A percentile compares a stretch with the other conserved stretches of the same genome.
These are phyloP conservation scores for Ascochyta koolunga DNA, from an alignment of 2,329 filamentous ascomycete species.

Conservation along the genomic window DNA sequence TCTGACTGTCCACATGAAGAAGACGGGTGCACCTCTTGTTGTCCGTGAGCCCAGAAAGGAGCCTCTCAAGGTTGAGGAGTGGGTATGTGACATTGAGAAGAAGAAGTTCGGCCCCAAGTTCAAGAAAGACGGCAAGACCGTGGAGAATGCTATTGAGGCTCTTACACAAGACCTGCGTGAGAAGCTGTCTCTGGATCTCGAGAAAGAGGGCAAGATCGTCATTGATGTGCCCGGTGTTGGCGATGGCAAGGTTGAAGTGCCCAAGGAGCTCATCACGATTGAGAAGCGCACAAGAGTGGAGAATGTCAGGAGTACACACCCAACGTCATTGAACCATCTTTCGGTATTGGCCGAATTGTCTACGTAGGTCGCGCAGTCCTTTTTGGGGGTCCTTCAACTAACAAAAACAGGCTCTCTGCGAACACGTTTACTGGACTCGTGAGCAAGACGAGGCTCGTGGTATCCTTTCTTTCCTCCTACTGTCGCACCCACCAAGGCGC, in stretches of 20 bases:
- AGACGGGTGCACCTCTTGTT: constrained; percentile 83
- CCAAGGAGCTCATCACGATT: constrained; percentile 79
- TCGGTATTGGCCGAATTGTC: constrained; percentile 93
- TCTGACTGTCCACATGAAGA: constrained; percentile 87
- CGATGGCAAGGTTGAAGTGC: constrained; percentile 77
- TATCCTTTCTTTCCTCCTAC: constrained; percentile 75
- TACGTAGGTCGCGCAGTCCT: constrained; percentile 60
- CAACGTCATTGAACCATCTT: constrained; percentile 96
- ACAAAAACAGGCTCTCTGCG: constrained; percentile 78
- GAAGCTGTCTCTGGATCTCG: constrained; percentile 75
- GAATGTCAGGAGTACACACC: constrained; percentile 90
- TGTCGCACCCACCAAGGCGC: constrained; percentile 92
- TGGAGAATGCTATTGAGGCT: constrained; percentile 78
- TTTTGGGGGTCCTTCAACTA: constrained; percentile 3
- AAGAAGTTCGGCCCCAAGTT: constrained; percentile 95
- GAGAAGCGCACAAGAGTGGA: constrained; percentile 83
- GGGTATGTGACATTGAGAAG: constrained; percentile 85
- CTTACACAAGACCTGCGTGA: constrained; percentile 82
- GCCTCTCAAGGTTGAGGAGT: constrained; percentile 83
- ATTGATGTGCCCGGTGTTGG: constrained; percentile 73
- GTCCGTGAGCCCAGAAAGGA: constrained; percentile 82
- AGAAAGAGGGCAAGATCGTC: constrained; percentile 74
- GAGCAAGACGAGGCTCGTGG: constrained; percentile 82
- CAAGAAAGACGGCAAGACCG: constrained; percentile 85
- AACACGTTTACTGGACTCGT: constrained; percentile 95